Evolutionary conservation across 805 yeast genomes (phyloP), one percentile per base, ranked within the genome.

Genomic region (Soucietia sequanensis): DNA sequence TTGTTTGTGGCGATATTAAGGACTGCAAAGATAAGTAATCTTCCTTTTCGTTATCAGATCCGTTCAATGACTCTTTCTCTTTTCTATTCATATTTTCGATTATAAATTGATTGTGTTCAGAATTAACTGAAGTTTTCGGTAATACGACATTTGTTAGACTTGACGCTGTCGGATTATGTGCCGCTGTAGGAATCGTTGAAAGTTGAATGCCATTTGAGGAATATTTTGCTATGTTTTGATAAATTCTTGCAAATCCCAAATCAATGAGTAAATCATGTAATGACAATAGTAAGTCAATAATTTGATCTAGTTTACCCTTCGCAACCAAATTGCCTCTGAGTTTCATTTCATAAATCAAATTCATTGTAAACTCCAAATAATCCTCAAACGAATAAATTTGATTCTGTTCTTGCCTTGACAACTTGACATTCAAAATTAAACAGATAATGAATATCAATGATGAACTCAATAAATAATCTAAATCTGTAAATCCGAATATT

Each of bases 401-500:
- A 1, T 12, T 17, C 15, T 30, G 24, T 12, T 31, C 37, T 9
- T 35, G 31, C 18, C 27, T 31, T 3, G 35, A 32, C 16, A 31
- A 18, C 5, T 38, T 35, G 3, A 47, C 33, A 10, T 43, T 40
- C 4, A 58, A 26, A 8, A 56, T 30, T 22, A 52, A 19, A 13
- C 53, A 47, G 10, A 56, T 54, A 6, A 55, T 35, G 15, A 54
- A 48, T 4, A 51, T 37, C 21, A 55, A 38, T 9, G 54, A 41
- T 4, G 47, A 37, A n/a, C 52, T 37, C 28, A 45, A 50, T 8
- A 58, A 34, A 30, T 40, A 54, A 39, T 58, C 63, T 17, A 56
- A 40, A 21, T 58, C 63, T 0, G 60, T 48, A 29, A 52, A 52
- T 3, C 59, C 62, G 43, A 52, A 56, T 2, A 40, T 38, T 20